Evolutionary conservation across 805 yeast genomes (phyloP), one percentile per base, ranked within the genome.

Genomic region (Clavispora phyllophila): DNA sequence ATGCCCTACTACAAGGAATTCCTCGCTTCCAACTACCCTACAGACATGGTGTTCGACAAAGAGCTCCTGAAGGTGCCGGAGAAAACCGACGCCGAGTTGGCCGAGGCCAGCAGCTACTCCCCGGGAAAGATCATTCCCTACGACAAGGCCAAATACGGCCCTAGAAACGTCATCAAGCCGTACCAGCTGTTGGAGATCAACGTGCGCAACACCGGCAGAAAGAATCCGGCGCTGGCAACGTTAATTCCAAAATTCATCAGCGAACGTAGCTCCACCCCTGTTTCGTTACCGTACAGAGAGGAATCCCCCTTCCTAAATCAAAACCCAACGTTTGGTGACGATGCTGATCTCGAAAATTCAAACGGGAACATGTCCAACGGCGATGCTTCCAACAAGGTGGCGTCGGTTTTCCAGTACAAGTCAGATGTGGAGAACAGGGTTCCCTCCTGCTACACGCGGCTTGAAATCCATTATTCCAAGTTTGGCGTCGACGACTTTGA

Each of bases 401-500:
- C 46, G 35, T 37, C 45, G 25, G 46, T 59, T 1, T 58, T 58
- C 37, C 61, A 58, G 40, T 54, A 39, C 44, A 53, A 51, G 39
- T 42, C 47, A 17, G 42, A 37, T 5, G 37, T 22, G 20, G 47
- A 23, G 36, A 58, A 43, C 40, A 51, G 43, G 67, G 75, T 54
- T 57, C 96, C 96, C 1, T 82, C 82, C 40, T 85, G 90, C 27
- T 91, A 84, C 65, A 70, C 81, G 32, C 79, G 81, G 52, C 68
- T 87, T 36, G 85, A 83, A 46, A 86, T 91, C 41, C 76, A 83
- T 33, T 91, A 90, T 61, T 85, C 95, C 43, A 82, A 79, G 54
- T 91, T 88, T 62, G 99, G 99, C 22, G 89, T 93, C 24, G 88
- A 84, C 52, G 96, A 89, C 61, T 93, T 93, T 64, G 96, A 91